phyloP scores from a whole-genome alignment of 1,284 basidiomycete genomes.

The Heterobasidion irregulare region DNA sequence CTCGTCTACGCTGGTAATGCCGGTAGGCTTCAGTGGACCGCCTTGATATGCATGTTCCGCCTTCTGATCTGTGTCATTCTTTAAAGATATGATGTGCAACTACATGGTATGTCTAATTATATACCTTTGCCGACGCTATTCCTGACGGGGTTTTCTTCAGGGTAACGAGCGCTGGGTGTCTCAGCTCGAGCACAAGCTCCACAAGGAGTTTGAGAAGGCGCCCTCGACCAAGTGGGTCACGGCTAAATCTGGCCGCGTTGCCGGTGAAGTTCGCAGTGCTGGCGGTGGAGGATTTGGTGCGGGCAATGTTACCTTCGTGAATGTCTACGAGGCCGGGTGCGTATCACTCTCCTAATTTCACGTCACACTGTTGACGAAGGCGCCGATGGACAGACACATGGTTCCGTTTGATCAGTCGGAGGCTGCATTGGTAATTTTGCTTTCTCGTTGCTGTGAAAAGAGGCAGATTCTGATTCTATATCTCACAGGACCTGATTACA shows the following conservation, averaged over 20 bases:
- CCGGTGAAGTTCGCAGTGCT: conserved; percentile 32
- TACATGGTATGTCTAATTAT: conserved; percentile 43
- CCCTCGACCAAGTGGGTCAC: conserved; percentile 36
- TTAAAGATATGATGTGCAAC: conserved; percentile 75
- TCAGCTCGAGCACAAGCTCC: conserved; percentile 52
- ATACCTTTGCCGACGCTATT: conserved; percentile 12
- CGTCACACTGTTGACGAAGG: neutral
- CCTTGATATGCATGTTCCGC: neutral
- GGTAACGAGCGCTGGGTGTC: conserved; percentile 71
- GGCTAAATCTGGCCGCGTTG: conserved; percentile 24
- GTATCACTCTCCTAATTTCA: conserved; percentile 11
- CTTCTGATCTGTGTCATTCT: neutral
- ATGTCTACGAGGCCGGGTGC: conserved; percentile 43
- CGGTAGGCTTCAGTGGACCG: conserved; percentile 16
- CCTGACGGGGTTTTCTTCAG: conserved; percentile 22
- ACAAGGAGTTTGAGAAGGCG: conserved; percentile 49
- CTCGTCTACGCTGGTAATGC: conserved; percentile 82
- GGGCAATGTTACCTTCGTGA: conserved; percentile 47
- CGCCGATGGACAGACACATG: conserved; percentile 55
- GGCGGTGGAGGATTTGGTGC: conserved; percentile 33
- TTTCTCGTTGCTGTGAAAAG: neutral
- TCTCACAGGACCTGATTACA: conserved; percentile 35
- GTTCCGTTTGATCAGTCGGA: conserved; percentile 80
- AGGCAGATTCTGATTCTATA: neutral
- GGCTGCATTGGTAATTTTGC: conserved; percentile 39